These are phyloP conservation scores for Linaria vulgaris DNA, from an alignment of 257 asterid genomes.

Conservation along the genomic window DNA sequence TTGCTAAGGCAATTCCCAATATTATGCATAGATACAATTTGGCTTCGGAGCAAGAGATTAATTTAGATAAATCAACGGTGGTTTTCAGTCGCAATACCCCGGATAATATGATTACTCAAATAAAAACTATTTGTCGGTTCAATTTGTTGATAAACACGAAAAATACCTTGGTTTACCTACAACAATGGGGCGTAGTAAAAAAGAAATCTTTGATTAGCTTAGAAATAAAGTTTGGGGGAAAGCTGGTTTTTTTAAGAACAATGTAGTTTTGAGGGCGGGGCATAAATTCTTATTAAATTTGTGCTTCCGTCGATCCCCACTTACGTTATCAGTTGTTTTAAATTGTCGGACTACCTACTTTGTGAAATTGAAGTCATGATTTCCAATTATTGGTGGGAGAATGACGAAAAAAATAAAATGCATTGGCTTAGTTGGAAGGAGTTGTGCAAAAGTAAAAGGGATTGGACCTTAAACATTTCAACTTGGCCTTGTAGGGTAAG, in stretches of 20 bases:
- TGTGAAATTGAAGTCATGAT: background rate
- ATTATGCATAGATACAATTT: background rate
- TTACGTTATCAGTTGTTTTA: background rate
- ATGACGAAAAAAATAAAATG: background rate
- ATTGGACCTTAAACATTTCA: no score
- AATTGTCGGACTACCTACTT: background rate
- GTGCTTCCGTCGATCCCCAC: background rate
- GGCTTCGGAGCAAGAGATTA: background rate
- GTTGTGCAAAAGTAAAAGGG: no score
- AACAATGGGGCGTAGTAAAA: background rate
- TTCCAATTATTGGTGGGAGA: background rate
- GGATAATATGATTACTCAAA: background rate
- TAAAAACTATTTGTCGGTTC: background rate
- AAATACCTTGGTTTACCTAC: background rate
- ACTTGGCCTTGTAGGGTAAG: no score
- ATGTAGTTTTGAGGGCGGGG: no score
- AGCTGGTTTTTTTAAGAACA: no score
- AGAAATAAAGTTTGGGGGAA: background rate
- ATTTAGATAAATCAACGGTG: background rate
- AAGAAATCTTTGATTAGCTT: background rate
- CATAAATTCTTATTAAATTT: background rate
- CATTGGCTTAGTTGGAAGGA: no score
- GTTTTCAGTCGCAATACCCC: background rate
- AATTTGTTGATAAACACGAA: background rate
- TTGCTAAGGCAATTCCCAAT: background rate